Evolutionary conservation across 2,329 filamentous ascomycete species (phyloP).

Genomic region (Purpureocillium takamizusanense): DNA sequence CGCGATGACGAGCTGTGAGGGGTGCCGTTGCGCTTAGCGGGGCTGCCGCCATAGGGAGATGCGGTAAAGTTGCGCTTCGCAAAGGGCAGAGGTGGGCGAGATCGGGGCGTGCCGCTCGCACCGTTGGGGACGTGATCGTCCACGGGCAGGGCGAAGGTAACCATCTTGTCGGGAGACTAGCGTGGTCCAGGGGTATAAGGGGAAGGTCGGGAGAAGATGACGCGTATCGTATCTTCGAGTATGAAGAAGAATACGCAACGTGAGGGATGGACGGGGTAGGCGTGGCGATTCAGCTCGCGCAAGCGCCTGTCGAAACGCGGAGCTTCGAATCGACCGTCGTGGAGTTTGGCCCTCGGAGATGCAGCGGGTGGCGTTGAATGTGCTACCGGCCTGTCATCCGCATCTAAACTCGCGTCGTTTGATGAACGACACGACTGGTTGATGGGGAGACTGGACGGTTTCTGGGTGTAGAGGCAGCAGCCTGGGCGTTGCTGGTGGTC

Average conservation of each 20-base stretch:
- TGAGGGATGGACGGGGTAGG: not conserved
- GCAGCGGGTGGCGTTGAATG: constrained; percentile 2
- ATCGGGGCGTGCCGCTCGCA: constrained; percentile 24
- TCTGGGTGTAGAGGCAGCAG: constrained; percentile 1
- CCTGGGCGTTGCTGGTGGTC: constrained; percentile 1
- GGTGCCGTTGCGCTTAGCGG: constrained; percentile 25
- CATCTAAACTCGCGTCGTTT: constrained; percentile 1
- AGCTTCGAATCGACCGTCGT: not conserved
- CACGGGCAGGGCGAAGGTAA: constrained; percentile 28
- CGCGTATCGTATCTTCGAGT: not conserved
- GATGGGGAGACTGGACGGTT: not conserved
- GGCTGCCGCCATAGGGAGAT: constrained; percentile 20
- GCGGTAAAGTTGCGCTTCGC: constrained; percentile 31
- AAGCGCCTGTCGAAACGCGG: not conserved
- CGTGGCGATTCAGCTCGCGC: not conserved
- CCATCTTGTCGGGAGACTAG: constrained; percentile 18
- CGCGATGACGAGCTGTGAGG: constrained; percentile 27
- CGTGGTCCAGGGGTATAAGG: not conserved
- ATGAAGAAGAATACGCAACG: not conserved
- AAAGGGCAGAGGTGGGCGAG: constrained; percentile 32
- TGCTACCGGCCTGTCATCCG: constrained; percentile 4
- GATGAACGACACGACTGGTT: constrained; percentile 1
- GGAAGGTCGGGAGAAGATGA: not conserved
- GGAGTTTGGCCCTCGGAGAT: constrained; percentile 1
- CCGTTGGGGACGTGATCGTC: constrained; percentile 21